Percentiles rank a stretch among this genome's conserved stretches.
Conservation (phyloP, 2,329 filamentous ascomycete genomes). For the Calonectria multiphialidica region DNA sequence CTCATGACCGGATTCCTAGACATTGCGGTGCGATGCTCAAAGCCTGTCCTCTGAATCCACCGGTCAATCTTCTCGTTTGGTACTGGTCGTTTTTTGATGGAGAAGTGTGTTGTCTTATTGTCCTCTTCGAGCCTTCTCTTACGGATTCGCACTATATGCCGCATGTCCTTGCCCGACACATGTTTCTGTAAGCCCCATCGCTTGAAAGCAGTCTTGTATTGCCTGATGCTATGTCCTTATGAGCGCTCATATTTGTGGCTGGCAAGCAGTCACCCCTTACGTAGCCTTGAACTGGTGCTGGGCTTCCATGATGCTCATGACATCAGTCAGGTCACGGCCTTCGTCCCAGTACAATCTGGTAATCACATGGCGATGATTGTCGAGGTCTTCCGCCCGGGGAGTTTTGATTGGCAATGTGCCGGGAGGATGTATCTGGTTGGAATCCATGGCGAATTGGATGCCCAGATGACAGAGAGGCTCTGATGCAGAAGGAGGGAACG, state of each 20-base stretch:
- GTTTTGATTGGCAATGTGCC: neutral
- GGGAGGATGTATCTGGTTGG: neutral
- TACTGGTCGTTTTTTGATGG: neutral
- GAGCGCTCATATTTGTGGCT: neutral
- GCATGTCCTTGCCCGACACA: neutral
- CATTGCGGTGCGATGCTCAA: neutral
- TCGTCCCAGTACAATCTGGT: neutral
- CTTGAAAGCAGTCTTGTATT: slow-evolving; percentile 3
- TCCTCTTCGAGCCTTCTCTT: neutral
- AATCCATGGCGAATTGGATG: neutral
- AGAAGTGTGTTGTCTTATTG: neutral
- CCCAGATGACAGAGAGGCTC: neutral
- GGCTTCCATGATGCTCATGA: neutral
- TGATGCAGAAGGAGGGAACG: neutral
- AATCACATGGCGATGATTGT: neutral
- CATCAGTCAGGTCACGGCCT: neutral
- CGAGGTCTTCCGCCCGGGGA: neutral
- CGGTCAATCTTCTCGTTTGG: neutral
- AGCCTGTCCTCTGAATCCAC: slow-evolving; percentile 4
- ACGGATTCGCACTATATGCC: neutral
- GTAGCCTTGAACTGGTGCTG: slow-evolving; percentile 4
- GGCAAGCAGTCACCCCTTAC: neutral
- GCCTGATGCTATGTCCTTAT: neutral
- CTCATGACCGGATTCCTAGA: neutral
- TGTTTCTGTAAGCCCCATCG: slow-evolving; percentile 2